Base-by-base conservation (phyloP, 148 eudicot genomes). In the Polygonum aviculare region DNA sequence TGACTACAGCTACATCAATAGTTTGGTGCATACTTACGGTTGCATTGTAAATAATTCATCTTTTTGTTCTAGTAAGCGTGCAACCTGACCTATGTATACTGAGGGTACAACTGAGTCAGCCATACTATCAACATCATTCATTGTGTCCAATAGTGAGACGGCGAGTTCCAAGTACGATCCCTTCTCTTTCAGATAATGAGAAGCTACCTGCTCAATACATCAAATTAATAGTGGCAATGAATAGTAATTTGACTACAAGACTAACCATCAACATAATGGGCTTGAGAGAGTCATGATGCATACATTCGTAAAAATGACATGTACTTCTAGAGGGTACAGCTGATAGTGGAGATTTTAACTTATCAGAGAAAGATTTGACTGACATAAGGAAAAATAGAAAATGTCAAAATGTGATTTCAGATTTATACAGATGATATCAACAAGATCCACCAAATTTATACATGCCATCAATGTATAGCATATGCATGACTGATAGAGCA, bases 131-230 rank as follows among this genome's bases (percentile, higher is more conserved):
- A 76, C 75, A 78, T 87, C 90, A 69, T 67, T 75, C 45, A 78
- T 76, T 45, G 77, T 79, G 70, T 91, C 92, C 51, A 89, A 86
- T 91, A 89, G 83, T 41, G 98, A 95, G 69, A 95, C 79, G 73
- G 93, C 83, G 82, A 88, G 77, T 81, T 92, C 99, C 83, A 96
- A 79, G 85, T 87, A 88, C 49, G 83, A 79, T 78, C 92, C 84
- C 84, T 96, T 96, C 81, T 93, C 93, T 87, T 87, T 93, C 82
- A 96, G 81, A 82, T 84, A 90, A 52, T 84, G 90, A 86, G 98
- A 92, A 77, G 99, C 94, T 85, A 89, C 75, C 98, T 96, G 90
- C 79, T 62, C 75, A 79, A 80, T 74, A 48, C 71, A 44, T 70
- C 5, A 45, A 47, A 33, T n/a, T 44, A 40, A 38, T 40, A 3